Evolutionary conservation across 805 yeast genomes (phyloP).

Genomic region (Metschnikowia reukaufii): DNA sequence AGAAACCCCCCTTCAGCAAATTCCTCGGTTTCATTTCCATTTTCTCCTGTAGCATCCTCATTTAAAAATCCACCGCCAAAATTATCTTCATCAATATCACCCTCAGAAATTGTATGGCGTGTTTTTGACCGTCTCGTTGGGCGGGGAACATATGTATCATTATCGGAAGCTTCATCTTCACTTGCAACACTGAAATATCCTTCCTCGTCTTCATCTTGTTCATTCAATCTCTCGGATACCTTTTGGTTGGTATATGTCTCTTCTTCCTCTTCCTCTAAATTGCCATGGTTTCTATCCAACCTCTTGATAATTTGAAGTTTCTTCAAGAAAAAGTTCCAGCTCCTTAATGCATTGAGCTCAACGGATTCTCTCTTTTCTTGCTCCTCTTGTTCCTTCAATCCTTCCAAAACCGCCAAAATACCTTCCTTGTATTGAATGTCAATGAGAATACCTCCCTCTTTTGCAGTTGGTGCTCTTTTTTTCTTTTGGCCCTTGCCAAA

Average conservation of each 20-base stretch:
- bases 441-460: conserved; percentile 74
- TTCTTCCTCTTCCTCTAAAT: conserved; percentile 22
- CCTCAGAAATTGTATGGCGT: background rate
- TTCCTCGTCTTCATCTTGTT: conserved; percentile 16
- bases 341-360: conserved; percentile 50
- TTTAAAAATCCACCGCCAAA: conserved; percentile 28
- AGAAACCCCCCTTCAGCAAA: conserved; percentile 24
- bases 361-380: conserved; percentile 43
- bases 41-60: conserved; percentile 9
- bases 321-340: conserved; percentile 54
- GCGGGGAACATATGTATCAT: conserved; percentile 12
- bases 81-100: background rate
- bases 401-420: conserved; percentile 48
- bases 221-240: background rate
- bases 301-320: conserved; percentile 49
- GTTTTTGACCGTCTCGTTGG: conserved; percentile 4
- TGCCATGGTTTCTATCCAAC: conserved; percentile 51
- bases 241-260: background rate
- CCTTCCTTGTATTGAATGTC: conserved; percentile 63
- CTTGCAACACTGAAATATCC: conserved; percentile 25
- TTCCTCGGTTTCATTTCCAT: conserved; percentile 10
- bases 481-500: conserved; percentile 42
- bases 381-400: conserved; percentile 49
- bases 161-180: conserved; percentile 16
- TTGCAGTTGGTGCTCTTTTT: conserved; percentile 53